Evolutionary conservation across 352 stramenopile species (phyloP), one percentile per base, ranked within the genome.

Genomic region (Phytopythium cucurbitacearum): DNA sequence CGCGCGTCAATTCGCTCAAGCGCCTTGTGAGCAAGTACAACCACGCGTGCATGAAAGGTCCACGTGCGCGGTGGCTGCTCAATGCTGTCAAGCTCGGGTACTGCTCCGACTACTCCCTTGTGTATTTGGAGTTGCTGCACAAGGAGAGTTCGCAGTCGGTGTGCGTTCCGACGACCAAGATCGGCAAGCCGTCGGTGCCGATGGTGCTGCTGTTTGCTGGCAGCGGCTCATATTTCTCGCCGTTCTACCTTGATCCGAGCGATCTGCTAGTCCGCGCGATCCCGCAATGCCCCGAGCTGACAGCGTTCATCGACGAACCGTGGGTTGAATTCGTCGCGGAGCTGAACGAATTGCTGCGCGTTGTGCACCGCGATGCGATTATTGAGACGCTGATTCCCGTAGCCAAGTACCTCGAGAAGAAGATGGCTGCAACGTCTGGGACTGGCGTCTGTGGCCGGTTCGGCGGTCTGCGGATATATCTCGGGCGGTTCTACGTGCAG

Each of bases 321-420:
- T 93, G 80, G 80, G 80, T 93, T 60, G 76, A 90, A 67, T 87
- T 93, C 57, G 81, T 93, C 40, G 80, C 80, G 0, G 83, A 93
- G 50, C 60, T 93, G 0, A 93, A 93, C 48, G 77, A 83, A 39
- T 48, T 93, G 6, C 56, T 93, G 36, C 80, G 83, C 4, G 67
- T 89, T 10, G 80, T 93, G 13, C 65, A 81, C 40, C 72, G 76
- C n/a, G 63, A 87, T 33, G 70, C 81, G 55, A 52, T 87, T 10
- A 67, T 87, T 10, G 67, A 85, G 49, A 80, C 76, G 28, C 71
- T 91, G 2, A 59, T 85, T 43, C 76, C 76, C 28, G 80, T 88
- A 9, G 76, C 80, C 1, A 62, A 70, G 52, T 91, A 85, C 39
- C 61, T 89, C 1, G 80, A 91, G 40, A 73, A 73, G 12, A 75